Evolutionary conservation across 1,139 yeast species (phyloP).

Genomic region (Zygotorulaspora mrakii): DNA sequence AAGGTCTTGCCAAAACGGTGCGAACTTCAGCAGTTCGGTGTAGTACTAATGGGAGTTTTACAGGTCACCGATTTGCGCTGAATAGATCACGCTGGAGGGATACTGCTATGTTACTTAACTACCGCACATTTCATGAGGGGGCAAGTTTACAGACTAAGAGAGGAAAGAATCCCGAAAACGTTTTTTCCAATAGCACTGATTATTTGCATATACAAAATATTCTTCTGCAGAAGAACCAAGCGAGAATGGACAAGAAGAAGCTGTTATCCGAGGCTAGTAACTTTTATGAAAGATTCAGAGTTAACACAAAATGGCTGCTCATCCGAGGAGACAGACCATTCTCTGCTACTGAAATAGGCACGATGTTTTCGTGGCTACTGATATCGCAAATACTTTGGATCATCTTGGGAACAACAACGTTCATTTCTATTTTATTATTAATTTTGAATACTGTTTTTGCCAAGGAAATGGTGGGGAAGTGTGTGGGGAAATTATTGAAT

Average conservation of each 20-base stretch:
- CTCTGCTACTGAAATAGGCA: conserved; percentile 52
- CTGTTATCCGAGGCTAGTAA: conserved; percentile 46
- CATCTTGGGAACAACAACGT: conserved; percentile 62
- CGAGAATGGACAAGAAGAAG: conserved; percentile 35
- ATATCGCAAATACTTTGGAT: conserved; percentile 46
- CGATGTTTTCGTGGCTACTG: conserved; percentile 45
- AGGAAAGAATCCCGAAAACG: conserved; percentile 12
- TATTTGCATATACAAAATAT: conserved; percentile 29
- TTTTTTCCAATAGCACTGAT: conserved; percentile 22
- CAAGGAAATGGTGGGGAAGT: conserved; percentile 39
- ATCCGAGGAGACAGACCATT: conserved; percentile 48
- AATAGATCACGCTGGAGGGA: background rate
- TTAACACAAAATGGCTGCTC: conserved; percentile 57
- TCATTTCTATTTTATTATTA: conserved; percentile 51
- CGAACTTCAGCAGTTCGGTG: background rate
- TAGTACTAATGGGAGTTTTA: background rate
- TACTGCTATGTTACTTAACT: background rate
- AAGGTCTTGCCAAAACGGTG: background rate
- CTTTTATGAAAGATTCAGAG: conserved; percentile 44
- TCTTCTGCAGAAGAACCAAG: conserved; percentile 27
- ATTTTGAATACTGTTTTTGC: conserved; percentile 43
- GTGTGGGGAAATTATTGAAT: conserved; percentile 37
- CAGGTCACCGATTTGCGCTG: background rate
- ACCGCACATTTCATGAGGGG: conserved; percentile 9
- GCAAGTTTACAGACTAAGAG: conserved; percentile 1